Base-by-base conservation (phyloP, 1,284 basidiomycete species). In the Wolfiporia cocos region DNA sequence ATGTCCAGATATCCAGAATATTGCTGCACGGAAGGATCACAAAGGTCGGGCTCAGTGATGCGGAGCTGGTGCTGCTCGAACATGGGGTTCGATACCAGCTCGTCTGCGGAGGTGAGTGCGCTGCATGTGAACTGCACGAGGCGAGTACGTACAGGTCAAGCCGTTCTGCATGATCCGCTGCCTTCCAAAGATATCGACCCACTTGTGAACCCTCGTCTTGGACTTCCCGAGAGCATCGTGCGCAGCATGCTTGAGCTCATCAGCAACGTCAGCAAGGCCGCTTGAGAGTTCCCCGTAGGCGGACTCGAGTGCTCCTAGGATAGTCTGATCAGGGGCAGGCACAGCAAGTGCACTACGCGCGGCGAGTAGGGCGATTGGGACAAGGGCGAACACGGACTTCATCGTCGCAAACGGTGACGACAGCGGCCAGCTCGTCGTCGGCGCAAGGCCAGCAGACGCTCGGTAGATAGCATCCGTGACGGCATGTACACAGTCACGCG, bases 1-100 rank as follows among this genome's bases (percentile, higher is more conserved):
- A 81, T 71, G 54, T 81, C 78, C 41, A 81, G 66, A 61, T 81
- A 81, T 1, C 74, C 73, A n/a, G 72, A 74, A 53, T 74, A 68
- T 53, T 74, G 71, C 51, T 76, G 68, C 44, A 76, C 73, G 18
- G 63, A 58, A 4, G 70, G 57, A 50, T 80, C 76, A 57, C 77
- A 81, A 34, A 79, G 49, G 34, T 61, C 61, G 11, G 70, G 68
- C 49, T 54, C 47, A 23, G 64, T 66, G 41, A 77, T 57, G 30
- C 76, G 64, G n/a, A 79, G 63, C 39, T 66, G 63, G 36, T 56
- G 42, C 4, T 47, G 47, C 6, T 34, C 44, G 45, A 55, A 58
- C 1, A 51, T 43, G 14, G 52, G 49, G 34, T 58, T 51, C 9
- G 53, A 47, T 14, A 57, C 51, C 14, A 54, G 48, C 36, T 59